Evolutionary conservation across 2,329 filamentous ascomycete genomes (phyloP), one percentile per base, ranked within the genome.

Genomic region (Pseudomassariella vexata): DNA sequence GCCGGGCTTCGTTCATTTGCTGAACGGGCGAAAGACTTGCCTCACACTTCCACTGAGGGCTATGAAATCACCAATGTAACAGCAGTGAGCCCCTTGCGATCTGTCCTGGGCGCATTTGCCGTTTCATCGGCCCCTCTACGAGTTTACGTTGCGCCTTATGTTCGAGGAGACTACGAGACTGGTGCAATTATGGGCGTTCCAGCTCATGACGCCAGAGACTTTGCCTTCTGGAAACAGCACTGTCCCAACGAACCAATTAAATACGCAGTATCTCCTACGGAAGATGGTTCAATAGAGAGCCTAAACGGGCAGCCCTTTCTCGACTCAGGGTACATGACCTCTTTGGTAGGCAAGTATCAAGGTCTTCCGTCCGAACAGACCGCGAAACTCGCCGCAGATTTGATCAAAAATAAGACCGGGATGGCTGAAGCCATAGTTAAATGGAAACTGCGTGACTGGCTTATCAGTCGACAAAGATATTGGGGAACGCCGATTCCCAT

Each of bases 401-500:
- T 73, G 44, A 68, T 81, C 3, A 59, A 73, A 39, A 47, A 55
- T 3, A 57, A 65, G 3, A 70, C 73, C 5, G 59, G 65, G 2
- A 62, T 78, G n/a, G 85, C 78, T 8, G 66, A 76, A 35, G 55
- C 64, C n/a, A 66, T 74, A 7, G 77, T 85, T 37, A 84, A 76
- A 39, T 94, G 86, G 85, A 78, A 83, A 31, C 68, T 95, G 17
- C 70, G 86, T 38, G 88, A 95, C 58, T 95, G 88, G 88, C 65
- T 95, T 35, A 82, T 95, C 47, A 94, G 86, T 53, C 78, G 88
- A n/a, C 88, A 95, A 57, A 70, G 88, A 42, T 94, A 94, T 54
- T 95, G 88, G 88, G 88, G 88, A 10, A 76, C 87, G 0, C 88
- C 88, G 0, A 94, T 95, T 32, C 88, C 88, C 12, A 88, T 95